A percentile compares a stretch with the other conserved stretches of the same genome.
Conservation (phyloP, 2,329 filamentous ascomycete species). For the Alternaria incomplexa region DNA sequence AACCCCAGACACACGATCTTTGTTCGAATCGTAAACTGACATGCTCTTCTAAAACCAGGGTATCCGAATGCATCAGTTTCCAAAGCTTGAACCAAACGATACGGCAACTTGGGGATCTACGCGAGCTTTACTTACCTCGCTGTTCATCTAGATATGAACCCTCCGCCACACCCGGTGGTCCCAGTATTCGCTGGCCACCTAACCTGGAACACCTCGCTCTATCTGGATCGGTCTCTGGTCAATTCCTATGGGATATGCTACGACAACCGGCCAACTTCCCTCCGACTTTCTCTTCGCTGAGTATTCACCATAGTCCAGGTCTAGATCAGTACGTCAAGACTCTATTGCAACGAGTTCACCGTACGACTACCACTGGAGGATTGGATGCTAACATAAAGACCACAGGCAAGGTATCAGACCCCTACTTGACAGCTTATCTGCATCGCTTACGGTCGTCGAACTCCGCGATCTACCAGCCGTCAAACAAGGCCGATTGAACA, state of each 20-base stretch:
- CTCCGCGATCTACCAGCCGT: conserved; percentile 52
- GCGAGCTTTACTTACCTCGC: conserved; percentile 55
- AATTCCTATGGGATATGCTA: conserved; percentile 51
- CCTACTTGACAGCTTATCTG: conserved; percentile 45
- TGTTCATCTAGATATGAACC: conserved; percentile 40
- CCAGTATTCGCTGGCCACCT: conserved; percentile 52
- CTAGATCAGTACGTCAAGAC: conserved; percentile 35
- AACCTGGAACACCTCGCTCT: conserved; percentile 50
- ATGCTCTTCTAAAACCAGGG: conserved; percentile 19
- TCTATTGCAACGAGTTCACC: not conserved
- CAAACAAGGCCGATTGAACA: conserved; percentile 48
- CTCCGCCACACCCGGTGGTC: conserved; percentile 14
- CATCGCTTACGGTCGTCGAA: conserved; percentile 45
- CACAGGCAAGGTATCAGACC: conserved; percentile 37
- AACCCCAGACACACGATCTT: not conserved
- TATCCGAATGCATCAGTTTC: conserved; percentile 59
- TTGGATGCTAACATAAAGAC: not conserved
- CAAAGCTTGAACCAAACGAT: conserved; percentile 59
- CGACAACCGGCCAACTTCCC: conserved; percentile 39
- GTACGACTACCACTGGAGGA: not conserved
- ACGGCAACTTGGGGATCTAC: conserved; percentile 53
- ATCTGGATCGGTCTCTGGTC: conserved; percentile 52
- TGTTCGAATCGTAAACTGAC: not conserved
- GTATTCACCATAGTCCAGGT: conserved; percentile 52
- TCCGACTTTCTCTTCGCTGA: conserved; percentile 31